Base-by-base conservation (phyloP, 2,329 filamentous ascomycete genomes). In the Nothophoma quercina region DNA sequence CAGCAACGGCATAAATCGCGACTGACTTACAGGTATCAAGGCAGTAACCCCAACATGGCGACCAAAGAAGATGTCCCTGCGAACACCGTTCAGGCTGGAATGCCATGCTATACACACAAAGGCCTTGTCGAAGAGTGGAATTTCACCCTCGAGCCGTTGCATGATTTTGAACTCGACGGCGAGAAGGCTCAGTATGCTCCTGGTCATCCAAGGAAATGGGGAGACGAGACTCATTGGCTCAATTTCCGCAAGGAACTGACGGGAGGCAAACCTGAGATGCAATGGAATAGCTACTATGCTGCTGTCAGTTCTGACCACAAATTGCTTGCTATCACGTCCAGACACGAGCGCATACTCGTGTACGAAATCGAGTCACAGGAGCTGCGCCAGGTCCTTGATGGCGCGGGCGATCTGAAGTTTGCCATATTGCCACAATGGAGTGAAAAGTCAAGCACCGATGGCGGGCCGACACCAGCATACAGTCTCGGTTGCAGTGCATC, bases 311-410 rank as follows among this genome's bases (percentile, higher is more conserved):
- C 49, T 7, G 65, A 71, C 23, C 23, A 45, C 6, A 68, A 63
- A 47, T 30, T 71, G 12, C 36, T 70, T 8, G 68, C 67, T 1
- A 62, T 70, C 35, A 60, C 59, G 13, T 63, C 58, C 1, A 33
- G 9, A 5, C 5, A 25, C 8, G 54, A 58, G 28, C 39, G 51
- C 1, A 59, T 67, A 8, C 18, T 63, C 13, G 46, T 71, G 2
- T 67, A 68, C 40, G 54, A 69, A 18, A 42, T 71, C 25, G 50
- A 28, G 1, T 55, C 60, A 5, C 58, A 60, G 35, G 61, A 69
- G 38, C 35, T 69, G 16, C 53, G 65, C 15, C 59, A 65, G 18
- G 40, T 54, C 9, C 55, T 71, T n/a, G 61, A 68, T 41, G 68
- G 67, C 12, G 45, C 45, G 18, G 65, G 63, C 2, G 5, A 29